A percentile compares a stretch with the other conserved stretches of the same genome.
phyloP scores from a whole-genome alignment of 306 rosid genomes.

The Fragaria iinumae region DNA sequence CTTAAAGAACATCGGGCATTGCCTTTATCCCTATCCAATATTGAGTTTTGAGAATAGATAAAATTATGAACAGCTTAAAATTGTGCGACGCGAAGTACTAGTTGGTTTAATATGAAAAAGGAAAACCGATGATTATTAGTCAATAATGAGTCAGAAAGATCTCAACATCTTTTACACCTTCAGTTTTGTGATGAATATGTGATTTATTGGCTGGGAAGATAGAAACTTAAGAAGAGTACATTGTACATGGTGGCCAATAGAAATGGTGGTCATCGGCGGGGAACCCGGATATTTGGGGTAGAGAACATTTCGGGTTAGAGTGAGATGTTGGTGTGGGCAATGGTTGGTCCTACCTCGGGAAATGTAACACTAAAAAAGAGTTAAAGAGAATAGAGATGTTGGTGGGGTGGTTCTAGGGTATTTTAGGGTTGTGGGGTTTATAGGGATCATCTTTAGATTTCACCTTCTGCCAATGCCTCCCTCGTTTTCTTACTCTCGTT shows the following conservation, averaged over 20 bases:
- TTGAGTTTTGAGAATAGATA: too few species aligned
- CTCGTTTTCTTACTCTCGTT: background rate
- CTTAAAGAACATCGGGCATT: too few species aligned
- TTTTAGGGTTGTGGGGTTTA: slow-evolving; percentile 26
- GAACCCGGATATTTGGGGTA: slow-evolving; percentile 8
- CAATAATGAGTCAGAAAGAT: too few species aligned
- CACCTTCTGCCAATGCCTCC: slow-evolving; percentile 20
- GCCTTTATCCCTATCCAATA: too few species aligned
- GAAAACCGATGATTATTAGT: too few species aligned
- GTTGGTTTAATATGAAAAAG: too few species aligned
- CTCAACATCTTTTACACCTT: background rate
- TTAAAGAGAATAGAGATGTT: background rate
- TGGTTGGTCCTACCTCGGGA: slow-evolving; percentile 28
- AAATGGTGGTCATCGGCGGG: background rate
- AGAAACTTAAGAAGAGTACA: background rate
- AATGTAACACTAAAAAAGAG: slow-evolving; percentile 11
- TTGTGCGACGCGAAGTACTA: too few species aligned
- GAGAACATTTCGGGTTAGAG: slow-evolving; percentile 34
- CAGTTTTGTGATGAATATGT: background rate
- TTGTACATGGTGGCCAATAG: background rate
- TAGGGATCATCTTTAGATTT: slow-evolving; percentile 32
- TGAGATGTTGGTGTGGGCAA: slow-evolving; percentile 17
- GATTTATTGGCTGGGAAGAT: background rate
- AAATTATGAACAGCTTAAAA: too few species aligned
- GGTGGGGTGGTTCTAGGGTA: slow-evolving; percentile 21